Evolutionary conservation across 371 early-diverging fungal species (phyloP).

Genomic region (Lichtheimia hyalospora): DNA sequence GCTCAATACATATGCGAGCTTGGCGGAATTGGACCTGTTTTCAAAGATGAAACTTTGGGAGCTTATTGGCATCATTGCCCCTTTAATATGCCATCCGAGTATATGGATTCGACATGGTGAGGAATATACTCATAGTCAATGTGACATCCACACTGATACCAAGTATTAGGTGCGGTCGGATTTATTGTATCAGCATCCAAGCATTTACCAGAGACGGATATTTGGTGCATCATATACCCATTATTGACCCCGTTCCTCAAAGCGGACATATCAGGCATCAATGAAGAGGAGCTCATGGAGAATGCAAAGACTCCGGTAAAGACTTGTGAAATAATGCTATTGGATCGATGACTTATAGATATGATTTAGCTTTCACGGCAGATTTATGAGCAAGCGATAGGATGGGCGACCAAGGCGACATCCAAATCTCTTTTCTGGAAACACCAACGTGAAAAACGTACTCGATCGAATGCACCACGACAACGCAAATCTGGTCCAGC

Average conservation of each 20-base stretch:
- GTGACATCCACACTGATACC: no score
- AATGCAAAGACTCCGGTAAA: constrained; percentile 72
- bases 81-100: constrained; percentile 83
- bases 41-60: constrained; percentile 80
- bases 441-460: constrained; percentile 36
- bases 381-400: constrained; percentile 61
- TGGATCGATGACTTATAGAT: neutral
- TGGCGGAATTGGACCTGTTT: constrained; percentile 84
- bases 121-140: neutral
- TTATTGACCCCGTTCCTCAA: constrained; percentile 70
- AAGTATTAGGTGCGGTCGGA: constrained; percentile 64
- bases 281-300: constrained; percentile 57
- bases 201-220: constrained; percentile 69
- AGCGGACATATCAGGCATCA: constrained; percentile 68
- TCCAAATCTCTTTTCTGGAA: constrained; percentile 57
- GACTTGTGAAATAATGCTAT: neutral
- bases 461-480: constrained; percentile 6
- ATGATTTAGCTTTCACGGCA: constrained; percentile 42
- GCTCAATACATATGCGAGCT: constrained; percentile 74
- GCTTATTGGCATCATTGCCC: constrained; percentile 64
- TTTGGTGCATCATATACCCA: constrained; percentile 81
- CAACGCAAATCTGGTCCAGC: constrained; percentile 11
- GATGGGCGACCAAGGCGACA: constrained; percentile 62
- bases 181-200: constrained; percentile 72
- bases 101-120: constrained; percentile 78